Evolutionary conservation across 2,329 filamentous ascomycete species (phyloP).

Genomic region (Fusarium praegraminearum): DNA sequence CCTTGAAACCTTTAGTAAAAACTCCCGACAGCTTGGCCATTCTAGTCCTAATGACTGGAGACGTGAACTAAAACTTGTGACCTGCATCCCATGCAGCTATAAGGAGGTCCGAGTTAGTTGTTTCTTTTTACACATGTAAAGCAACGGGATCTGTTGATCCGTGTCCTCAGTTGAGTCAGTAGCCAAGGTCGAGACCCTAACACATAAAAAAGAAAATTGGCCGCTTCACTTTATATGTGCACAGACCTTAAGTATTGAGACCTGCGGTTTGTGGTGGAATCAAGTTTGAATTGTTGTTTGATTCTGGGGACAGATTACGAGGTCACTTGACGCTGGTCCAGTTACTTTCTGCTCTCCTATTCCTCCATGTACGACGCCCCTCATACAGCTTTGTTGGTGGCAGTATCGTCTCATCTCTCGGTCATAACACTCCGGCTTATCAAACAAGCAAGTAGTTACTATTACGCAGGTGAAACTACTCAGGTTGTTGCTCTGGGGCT

Average conservation of each 20-base stretch:
- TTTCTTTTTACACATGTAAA: background rate
- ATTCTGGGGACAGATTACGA: background rate
- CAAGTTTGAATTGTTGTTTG: background rate
- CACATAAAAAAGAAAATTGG: background rate
- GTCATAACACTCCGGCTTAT: background rate
- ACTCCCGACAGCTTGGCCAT: slow-evolving; percentile 37
- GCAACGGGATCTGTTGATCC: slow-evolving; percentile 1
- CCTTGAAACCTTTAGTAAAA: slow-evolving; percentile 35
- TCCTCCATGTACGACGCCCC: background rate
- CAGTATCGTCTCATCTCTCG: background rate
- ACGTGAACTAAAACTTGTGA: slow-evolving; percentile 12
- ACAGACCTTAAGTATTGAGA: background rate
- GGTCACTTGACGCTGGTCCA: background rate
- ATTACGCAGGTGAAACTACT: background rate
- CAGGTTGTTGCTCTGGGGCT: background rate
- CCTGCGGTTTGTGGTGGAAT: background rate
- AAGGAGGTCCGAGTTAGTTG: background rate
- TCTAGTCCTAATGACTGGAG: slow-evolving; percentile 3
- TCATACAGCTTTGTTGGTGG: background rate
- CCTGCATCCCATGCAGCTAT: slow-evolving; percentile 17
- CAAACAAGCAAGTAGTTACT: background rate
- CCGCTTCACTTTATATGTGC: slow-evolving; percentile 7
- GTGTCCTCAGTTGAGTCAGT: slow-evolving; percentile 1
- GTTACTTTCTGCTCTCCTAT: background rate
- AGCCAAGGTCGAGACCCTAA: background rate